phyloP scores from a whole-genome alignment of 2,329 filamentous ascomycete genomes.

The Westerdykella ornata region DNA sequence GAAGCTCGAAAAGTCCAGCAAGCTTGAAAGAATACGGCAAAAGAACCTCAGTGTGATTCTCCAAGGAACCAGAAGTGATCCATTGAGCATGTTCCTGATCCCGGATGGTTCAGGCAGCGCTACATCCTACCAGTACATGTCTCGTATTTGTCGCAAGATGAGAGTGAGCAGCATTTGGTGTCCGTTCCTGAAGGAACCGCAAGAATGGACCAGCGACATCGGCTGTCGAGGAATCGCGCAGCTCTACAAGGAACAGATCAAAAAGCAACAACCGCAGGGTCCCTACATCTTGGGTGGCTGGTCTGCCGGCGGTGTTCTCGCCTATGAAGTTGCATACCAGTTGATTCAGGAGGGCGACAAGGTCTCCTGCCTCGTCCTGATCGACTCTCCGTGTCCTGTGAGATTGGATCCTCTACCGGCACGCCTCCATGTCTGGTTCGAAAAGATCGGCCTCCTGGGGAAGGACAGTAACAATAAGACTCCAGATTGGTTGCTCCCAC shows the following conservation, averaged over 20 bases:
- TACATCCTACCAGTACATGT: slow-evolving; percentile 60
- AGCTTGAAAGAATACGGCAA: slow-evolving; percentile 33
- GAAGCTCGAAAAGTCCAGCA: slow-evolving; percentile 32
- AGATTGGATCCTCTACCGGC: slow-evolving; percentile 46
- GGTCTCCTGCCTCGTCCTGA: slow-evolving; percentile 47
- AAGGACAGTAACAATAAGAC: slow-evolving; percentile 54
- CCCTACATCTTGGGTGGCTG: slow-evolving; percentile 51
- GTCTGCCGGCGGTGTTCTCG: slow-evolving; percentile 52
- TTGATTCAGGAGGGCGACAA: slow-evolving; percentile 45
- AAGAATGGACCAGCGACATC: slow-evolving; percentile 59
- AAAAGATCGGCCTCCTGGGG: slow-evolving; percentile 63
- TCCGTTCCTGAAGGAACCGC: slow-evolving; percentile 63
- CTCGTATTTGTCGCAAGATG: slow-evolving; percentile 48
- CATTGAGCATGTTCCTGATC: slow-evolving; percentile 49
- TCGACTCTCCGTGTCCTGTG: slow-evolving; percentile 50
- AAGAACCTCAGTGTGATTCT: slow-evolving; percentile 49
- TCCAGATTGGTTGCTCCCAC: slow-evolving; percentile 66
- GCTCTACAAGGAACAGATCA: slow-evolving; percentile 63
- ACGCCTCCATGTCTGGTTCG: slow-evolving; percentile 65
- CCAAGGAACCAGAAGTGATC: slow-evolving; percentile 52
- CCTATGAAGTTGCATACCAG: slow-evolving; percentile 47
- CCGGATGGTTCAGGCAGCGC: slow-evolving; percentile 53
- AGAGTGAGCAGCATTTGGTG: slow-evolving; percentile 56
- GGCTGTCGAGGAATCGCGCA: slow-evolving; percentile 51
- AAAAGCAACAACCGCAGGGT: slow-evolving; percentile 61